Base-by-base conservation (phyloP, 2,329 filamentous ascomycete species). In the Aplosporella prunicola region DNA sequence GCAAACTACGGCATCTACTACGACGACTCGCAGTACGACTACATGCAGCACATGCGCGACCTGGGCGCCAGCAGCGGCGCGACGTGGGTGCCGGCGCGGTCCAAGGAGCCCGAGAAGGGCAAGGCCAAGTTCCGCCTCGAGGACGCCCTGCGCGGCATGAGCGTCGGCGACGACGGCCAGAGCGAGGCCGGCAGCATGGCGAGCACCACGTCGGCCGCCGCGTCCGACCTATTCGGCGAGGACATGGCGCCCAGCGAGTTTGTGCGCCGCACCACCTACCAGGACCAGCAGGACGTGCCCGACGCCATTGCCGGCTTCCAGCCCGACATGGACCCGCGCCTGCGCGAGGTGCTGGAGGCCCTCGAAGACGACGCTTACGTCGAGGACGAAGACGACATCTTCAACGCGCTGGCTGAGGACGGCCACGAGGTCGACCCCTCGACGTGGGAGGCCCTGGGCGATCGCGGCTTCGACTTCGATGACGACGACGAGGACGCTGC, bases 11-110 rank as follows among this genome's bases (percentile, higher is more conserved):
- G 91, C 46, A 76, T 98, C 46, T 98, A 83, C 69, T 98, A 74
- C 60, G 93, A 98, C 62, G 91, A 98, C 63, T 82, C 84, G 46
- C 76, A 85, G 54, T 98, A 98, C 63, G 91, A 98, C 62, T 98
- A 98, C 66, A 98, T 98, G 91, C 91, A 98, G 62, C 91, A 98
- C 62, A 68, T 98, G 71, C 82, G 87, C 39, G 91, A 96, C 51
- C 66, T 98, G 28, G 85, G 68, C 3, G 54, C 55, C 2, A 63
- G 74, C 5, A 62, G 60, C 5, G 83, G 83, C 20, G 76, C 81
- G 20, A 78, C 88, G 32, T 96, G 93, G 55, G 73, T 98, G 25
- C 87, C 95, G 44, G 74, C 74, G 2, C 58, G 64, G n/a, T 72
- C 74, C 35, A 61, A 68, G 9, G 26, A 22, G 9, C 57, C 68